These are phyloP conservation scores for Myriosclerotinia scirpicola DNA, from an alignment of 2,329 filamentous ascomycete species.

Conservation along the genomic window DNA sequence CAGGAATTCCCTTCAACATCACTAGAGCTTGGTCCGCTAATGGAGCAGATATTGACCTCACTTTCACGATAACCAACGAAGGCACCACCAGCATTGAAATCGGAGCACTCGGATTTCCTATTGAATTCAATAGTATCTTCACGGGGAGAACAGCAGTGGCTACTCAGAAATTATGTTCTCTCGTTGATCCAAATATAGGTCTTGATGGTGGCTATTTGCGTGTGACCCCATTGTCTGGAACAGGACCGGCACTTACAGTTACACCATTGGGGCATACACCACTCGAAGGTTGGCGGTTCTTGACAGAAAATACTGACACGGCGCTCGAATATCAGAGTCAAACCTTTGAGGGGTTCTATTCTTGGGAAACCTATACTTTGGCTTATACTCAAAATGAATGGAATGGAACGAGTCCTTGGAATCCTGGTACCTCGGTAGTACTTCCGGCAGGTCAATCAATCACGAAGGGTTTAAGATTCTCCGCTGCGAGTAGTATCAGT, in stretches of 20 bases:
- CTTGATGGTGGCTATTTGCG: conserved; percentile 58
- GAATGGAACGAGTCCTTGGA: conserved; percentile 54
- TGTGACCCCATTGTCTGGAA: conserved; percentile 52
- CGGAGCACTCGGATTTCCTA: conserved; percentile 57
- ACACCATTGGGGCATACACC: conserved; percentile 52
- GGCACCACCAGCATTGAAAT: conserved; percentile 48
- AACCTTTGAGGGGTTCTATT: conserved; percentile 60
- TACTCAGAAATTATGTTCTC: conserved; percentile 52
- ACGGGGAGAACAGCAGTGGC: conserved; percentile 50
- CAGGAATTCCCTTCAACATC: conserved; percentile 45
- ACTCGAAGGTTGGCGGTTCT: conserved; percentile 56
- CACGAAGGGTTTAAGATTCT: conserved; percentile 54
- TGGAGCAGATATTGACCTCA: conserved; percentile 51
- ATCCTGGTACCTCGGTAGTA: conserved; percentile 49
- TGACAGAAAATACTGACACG: conserved; percentile 47
- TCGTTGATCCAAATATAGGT: conserved; percentile 61
- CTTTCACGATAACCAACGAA: conserved; percentile 52
- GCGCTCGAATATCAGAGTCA: conserved; percentile 51
- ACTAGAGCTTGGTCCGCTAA: conserved; percentile 53
- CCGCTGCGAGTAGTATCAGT: conserved; percentile 48
- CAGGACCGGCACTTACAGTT: conserved; percentile 48
- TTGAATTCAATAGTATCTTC: conserved; percentile 64
- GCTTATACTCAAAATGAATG: conserved; percentile 59
- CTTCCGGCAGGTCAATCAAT: conserved; percentile 48
- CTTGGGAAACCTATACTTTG: conserved; percentile 56